Evolutionary conservation across 2,329 filamentous ascomycete species (phyloP).

Genomic region (Fusarium clavum): DNA sequence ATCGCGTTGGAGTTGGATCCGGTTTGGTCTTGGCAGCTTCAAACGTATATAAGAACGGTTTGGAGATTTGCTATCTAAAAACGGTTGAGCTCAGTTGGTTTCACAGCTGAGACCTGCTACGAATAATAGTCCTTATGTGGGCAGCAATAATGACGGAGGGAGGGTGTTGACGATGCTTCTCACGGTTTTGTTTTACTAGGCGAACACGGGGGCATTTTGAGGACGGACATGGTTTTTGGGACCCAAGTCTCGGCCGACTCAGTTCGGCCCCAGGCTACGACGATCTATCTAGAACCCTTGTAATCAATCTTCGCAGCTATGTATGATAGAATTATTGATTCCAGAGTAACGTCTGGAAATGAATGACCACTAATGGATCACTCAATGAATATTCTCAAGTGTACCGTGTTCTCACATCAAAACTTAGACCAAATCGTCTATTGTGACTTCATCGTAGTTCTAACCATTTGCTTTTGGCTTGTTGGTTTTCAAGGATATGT

Average conservation of each 20-base stretch:
- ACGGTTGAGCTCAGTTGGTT: conserved; percentile 34
- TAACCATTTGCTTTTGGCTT: neutral
- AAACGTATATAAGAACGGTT: conserved; percentile 45
- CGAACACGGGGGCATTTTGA: conserved; percentile 47
- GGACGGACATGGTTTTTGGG: conserved; percentile 47
- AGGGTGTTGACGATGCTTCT: conserved; percentile 47
- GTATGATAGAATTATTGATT: conserved; percentile 46
- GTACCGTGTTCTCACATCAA: neutral
- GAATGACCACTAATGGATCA: conserved; percentile 40
- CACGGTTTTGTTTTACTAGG: conserved; percentile 47
- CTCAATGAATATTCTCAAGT: neutral
- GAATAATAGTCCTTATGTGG: conserved; percentile 46
- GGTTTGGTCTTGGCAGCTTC: conserved; percentile 30
- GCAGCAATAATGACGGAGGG: conserved; percentile 48
- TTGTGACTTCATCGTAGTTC: neutral
- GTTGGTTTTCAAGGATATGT: neutral
- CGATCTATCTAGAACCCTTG: conserved; percentile 48
- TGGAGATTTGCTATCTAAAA: conserved; percentile 41
- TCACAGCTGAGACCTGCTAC: conserved; percentile 24
- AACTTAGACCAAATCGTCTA: neutral
- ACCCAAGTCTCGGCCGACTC: conserved; percentile 45
- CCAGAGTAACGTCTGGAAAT: conserved; percentile 20
- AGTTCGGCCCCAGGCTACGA: conserved; percentile 43
- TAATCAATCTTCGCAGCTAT: conserved; percentile 48
- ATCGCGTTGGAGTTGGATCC: conserved; percentile 37